Evolutionary conservation across 331 rosid species (phyloP).

Genomic region (Erythrophleum ivorense): DNA sequence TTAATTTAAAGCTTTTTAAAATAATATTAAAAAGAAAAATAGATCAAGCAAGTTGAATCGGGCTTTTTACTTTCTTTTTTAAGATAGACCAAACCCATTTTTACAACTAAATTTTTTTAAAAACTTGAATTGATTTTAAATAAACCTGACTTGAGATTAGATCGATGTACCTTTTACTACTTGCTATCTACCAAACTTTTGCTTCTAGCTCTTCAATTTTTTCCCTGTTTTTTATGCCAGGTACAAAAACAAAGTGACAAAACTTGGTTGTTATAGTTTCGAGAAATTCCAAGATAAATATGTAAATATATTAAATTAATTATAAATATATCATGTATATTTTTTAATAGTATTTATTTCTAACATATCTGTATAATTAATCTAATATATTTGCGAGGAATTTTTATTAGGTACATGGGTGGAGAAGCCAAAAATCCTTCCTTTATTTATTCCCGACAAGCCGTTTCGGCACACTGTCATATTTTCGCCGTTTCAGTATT

Average conservation of each 20-base stretch:
- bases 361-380: not conserved
- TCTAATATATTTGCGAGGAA: not conserved
- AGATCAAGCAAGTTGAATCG: too few species aligned
- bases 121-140: too few species aligned
- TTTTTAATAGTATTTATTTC: not conserved
- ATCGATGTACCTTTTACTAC: too few species aligned
- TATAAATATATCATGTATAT: not conserved
- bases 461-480: conserved; percentile 47
- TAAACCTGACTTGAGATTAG: too few species aligned
- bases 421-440: conserved; percentile 12
- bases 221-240: too few species aligned
- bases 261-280: not conserved
- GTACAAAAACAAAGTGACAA: not conserved
- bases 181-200: too few species aligned
- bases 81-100: too few species aligned
- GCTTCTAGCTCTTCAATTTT: too few species aligned
- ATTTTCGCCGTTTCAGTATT: not conserved
- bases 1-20: too few species aligned
- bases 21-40: too few species aligned
- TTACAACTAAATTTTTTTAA: too few species aligned
- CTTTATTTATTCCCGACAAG: conserved; percentile 53
- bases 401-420: not conserved
- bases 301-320: not conserved
- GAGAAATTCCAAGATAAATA: not conserved
- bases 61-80: too few species aligned